Base-by-base conservation (phyloP, 2,329 filamentous ascomycete genomes). In the Trichophyton benhamiae region DNA sequence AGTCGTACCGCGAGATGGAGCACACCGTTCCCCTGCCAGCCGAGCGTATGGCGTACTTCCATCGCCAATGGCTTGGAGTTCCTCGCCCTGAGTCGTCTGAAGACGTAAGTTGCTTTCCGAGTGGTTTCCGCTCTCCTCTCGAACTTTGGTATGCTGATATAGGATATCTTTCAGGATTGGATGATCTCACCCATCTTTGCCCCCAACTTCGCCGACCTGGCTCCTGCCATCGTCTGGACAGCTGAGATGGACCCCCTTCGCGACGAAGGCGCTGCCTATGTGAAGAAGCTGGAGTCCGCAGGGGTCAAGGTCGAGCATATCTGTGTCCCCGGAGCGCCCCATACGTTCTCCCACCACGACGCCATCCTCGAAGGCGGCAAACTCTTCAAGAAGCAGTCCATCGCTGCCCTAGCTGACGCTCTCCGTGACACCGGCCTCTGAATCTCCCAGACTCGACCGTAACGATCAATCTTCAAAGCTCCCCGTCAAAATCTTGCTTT, bases 241-340 rank as follows among this genome's bases (percentile, higher is more conserved):
- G 74, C 74, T 8, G 74, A 76, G 64, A 70, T 76, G 67, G 74
- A 76, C 64, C 70, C 73, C 57, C 67, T 76, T n/a, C 71, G 74
- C 15, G 74, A 76, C 49, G 74, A 77, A 66, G 75, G 71, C 15
- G 74, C 74, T 62, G 68, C 67, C 8, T 76, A 76, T 65, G 74
- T 69, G 3, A 69, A 63, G 15, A 76, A 74, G 61, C 63, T 77
- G 62, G 67, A 69, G 61, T 69, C 67, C 53, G 72, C 72, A 7
- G 73, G 72, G 2, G 70, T 68, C 58, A 63, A 67, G 58, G 73
- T 72, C 38, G 69, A 72, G 36, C 17, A 71, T 49, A 67, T 69
- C 49, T 68, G 70, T 30, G 68, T 70, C 58, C 61, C 63, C 17
- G 71, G 73, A 3, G 71, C 67, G n/a, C 71, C 74, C 3, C 74